These are phyloP conservation scores for Lasiosphaeris hirsuta DNA, from an alignment of 495 filamentous ascomycete genomes.

Conservation along the genomic window DNA sequence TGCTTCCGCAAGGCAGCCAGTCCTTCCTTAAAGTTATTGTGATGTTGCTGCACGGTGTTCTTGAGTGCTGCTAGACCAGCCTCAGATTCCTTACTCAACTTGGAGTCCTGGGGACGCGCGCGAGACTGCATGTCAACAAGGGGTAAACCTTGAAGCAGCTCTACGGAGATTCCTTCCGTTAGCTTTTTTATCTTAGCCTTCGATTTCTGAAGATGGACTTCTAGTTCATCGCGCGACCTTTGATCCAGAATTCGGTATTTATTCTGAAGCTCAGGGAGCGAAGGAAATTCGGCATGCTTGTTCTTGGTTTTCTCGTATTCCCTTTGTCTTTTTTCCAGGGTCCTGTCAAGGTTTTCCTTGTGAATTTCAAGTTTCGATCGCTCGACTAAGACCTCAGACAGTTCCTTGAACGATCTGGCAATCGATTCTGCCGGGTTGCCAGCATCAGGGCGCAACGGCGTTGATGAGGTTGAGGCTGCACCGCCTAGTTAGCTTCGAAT, in stretches of 20 bases:
- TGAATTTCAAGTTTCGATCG: slow-evolving; percentile 3
- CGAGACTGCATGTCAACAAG: too few species aligned
- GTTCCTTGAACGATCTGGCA: not conserved
- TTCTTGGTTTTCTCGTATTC: slow-evolving; percentile 24
- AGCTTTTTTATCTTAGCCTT: not conserved
- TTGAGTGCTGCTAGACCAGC: not conserved
- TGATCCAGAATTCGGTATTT: slow-evolving; percentile 11
- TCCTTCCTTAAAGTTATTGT: not conserved
- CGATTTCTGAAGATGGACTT: slow-evolving; percentile 1
- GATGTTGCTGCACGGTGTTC: not conserved
- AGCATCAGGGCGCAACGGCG: not conserved
- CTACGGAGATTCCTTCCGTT: not conserved
- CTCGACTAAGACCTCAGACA: not conserved
- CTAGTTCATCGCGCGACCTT: not conserved
- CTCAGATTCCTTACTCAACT: slow-evolving; percentile 3
- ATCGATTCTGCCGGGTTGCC: not conserved
- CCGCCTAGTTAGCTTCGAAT: not conserved
- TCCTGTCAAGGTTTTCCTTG: slow-evolving; percentile 15
- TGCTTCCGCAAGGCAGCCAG: not conserved
- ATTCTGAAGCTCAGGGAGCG: slow-evolving; percentile 29
- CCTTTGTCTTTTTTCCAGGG: slow-evolving; percentile 8
- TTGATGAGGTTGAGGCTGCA: too few species aligned
- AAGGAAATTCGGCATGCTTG: slow-evolving; percentile 31
- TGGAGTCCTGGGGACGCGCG: not conserved
- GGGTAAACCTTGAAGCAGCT: not conserved